phyloP scores from a whole-genome alignment of 2,329 filamentous ascomycete species.

The Aspergillus novoparasiticus region DNA sequence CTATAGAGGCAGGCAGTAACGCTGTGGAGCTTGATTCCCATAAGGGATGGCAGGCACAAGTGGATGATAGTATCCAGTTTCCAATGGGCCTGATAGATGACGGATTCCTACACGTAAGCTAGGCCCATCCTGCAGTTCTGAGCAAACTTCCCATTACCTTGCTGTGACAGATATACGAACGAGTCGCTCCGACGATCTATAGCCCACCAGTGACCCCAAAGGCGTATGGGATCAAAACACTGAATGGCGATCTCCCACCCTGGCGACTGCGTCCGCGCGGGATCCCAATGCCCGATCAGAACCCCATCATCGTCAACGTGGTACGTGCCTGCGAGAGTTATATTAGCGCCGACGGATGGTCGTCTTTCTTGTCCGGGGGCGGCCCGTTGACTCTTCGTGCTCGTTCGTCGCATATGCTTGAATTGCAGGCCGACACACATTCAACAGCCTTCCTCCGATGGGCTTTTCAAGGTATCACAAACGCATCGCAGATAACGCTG shows the following conservation, averaged over 20 bases:
- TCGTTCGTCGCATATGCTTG: slow-evolving; percentile 20
- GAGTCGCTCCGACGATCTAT: slow-evolving; percentile 11
- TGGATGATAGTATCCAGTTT: slow-evolving; percentile 25
- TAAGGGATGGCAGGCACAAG: slow-evolving; percentile 20
- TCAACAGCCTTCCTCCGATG: slow-evolving; percentile 29
- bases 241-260: slow-evolving; percentile 44
- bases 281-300: slow-evolving; percentile 41
- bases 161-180: slow-evolving; percentile 25
- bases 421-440: slow-evolving; percentile 27
- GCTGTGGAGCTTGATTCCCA: slow-evolving; percentile 17
- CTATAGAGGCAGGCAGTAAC: slow-evolving; percentile 14
- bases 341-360: slow-evolving; percentile 12
- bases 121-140: background rate
- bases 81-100: slow-evolving; percentile 38
- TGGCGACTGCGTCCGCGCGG: slow-evolving; percentile 43
- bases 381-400: slow-evolving; percentile 12
- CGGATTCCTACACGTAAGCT: slow-evolving; percentile 45
- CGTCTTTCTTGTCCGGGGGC: slow-evolving; percentile 2
- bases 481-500: slow-evolving; percentile 22
- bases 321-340: slow-evolving; percentile 26
- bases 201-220: slow-evolving; percentile 17
- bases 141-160: background rate
- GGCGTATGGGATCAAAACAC: slow-evolving; percentile 33
- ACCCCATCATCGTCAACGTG: slow-evolving; percentile 17
- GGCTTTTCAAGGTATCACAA: slow-evolving; percentile 20